A percentile compares a stretch with the other conserved stretches of the same genome.
phyloP scores from a whole-genome alignment of 495 filamentous ascomycete species.

The Lineolata rhizophorae region DNA sequence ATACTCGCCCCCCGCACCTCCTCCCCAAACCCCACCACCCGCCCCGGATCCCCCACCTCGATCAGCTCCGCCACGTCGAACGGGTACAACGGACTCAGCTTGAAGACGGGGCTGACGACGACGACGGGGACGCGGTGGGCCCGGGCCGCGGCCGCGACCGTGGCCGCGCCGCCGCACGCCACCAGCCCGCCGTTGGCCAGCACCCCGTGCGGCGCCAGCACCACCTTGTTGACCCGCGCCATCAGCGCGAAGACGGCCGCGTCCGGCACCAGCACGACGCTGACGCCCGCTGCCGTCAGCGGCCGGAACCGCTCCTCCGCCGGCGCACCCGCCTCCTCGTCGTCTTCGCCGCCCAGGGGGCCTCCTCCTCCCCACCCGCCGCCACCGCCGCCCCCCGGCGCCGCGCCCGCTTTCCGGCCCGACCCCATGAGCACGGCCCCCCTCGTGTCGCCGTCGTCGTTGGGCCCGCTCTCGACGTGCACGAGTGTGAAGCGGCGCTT shows the following conservation, averaged over 20 bases:
- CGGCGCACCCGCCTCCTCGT: slow-evolving; percentile 10
- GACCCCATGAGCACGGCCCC: slow-evolving; percentile 31
- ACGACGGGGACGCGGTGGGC: slow-evolving; percentile 63
- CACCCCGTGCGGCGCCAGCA: slow-evolving; percentile 65
- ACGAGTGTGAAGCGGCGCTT: slow-evolving; percentile 81
- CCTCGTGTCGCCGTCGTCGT: slow-evolving; percentile 40
- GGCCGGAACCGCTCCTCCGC: slow-evolving; percentile 45
- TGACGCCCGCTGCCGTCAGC: slow-evolving; percentile 52
- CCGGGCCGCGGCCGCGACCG: slow-evolving; percentile 63
- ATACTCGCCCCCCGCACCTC: too few relatives aligned
- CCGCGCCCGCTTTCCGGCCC: slow-evolving; percentile 1
- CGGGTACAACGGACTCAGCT: slow-evolving; percentile 72
- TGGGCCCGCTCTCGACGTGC: slow-evolving; percentile 48
- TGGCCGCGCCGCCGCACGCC: slow-evolving; percentile 52
- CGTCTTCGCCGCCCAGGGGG: slow-evolving; percentile 26
- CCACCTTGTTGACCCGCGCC: slow-evolving; percentile 84
- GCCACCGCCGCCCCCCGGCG: slow-evolving; percentile 2
- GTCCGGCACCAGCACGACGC: slow-evolving; percentile 61
- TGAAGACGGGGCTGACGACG: slow-evolving; percentile 68
- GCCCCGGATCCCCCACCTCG: slow-evolving; percentile 60
- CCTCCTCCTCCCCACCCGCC: too few relatives aligned
- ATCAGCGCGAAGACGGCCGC: slow-evolving; percentile 77
- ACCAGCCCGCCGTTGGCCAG: slow-evolving; percentile 70
- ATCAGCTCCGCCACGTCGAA: slow-evolving; percentile 56
- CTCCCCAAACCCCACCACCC: slow-evolving; percentile 50